Evolutionary conservation across 768 basidiomycete species (phyloP).

Genomic region (Tylopilus sp.): DNA sequence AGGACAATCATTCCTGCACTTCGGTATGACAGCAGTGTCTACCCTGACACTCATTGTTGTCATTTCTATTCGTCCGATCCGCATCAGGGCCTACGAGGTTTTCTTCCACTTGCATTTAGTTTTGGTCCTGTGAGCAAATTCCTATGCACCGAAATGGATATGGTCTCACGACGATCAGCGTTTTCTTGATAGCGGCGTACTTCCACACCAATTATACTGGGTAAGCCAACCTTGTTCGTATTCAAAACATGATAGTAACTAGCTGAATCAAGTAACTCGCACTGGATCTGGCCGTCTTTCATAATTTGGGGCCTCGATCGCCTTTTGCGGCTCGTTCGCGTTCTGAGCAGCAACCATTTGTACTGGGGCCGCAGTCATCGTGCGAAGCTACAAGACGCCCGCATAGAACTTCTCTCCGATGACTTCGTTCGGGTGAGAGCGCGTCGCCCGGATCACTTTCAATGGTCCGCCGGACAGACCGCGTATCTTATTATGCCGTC

Average conservation of each 20-base stretch:
- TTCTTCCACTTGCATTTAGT: constrained; percentile 51
- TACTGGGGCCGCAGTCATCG: constrained; percentile 33
- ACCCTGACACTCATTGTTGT: constrained; percentile 43
- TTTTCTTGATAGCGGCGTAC: constrained; percentile 40
- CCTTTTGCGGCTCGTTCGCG: constrained; percentile 43
- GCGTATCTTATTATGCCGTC: constrained; percentile 50
- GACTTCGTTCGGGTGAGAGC: constrained; percentile 47
- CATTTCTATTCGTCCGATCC: constrained; percentile 48
- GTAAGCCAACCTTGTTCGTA: constrained; percentile 11
- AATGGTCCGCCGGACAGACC: constrained; percentile 53
- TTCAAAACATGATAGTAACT: neutral
- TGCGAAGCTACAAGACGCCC: constrained; percentile 33
- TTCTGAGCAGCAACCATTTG: constrained; percentile 42
- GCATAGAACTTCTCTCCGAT: constrained; percentile 42
- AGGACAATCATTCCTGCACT: constrained; percentile 19
- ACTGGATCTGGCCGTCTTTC: constrained; percentile 32
- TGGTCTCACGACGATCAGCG: constrained; percentile 17
- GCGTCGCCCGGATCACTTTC: constrained; percentile 44
- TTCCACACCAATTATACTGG: constrained; percentile 33
- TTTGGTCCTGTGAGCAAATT: constrained; percentile 36
- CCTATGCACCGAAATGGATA: too few species aligned
- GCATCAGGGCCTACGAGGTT: constrained; percentile 45
- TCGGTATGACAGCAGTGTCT: constrained; percentile 36
- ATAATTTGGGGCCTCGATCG: constrained; percentile 45
- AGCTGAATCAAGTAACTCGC: constrained; percentile 7